Evolutionary conservation across 495 filamentous ascomycete genomes (phyloP), one percentile per base, ranked within the genome.

Genomic region (Lepraria neglecta): DNA sequence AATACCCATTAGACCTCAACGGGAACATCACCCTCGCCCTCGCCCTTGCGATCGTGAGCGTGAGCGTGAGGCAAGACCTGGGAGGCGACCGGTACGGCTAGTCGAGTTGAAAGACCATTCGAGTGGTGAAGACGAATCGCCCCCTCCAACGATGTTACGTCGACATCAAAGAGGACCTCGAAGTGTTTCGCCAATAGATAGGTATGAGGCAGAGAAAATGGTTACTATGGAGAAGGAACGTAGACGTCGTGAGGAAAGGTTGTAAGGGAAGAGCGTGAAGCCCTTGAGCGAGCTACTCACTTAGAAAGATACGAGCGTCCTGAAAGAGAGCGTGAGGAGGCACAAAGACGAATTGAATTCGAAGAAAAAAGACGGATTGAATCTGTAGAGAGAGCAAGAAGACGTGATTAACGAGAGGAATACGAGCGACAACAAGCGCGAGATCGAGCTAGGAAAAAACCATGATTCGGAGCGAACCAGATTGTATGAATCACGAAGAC

Each of bases 231-330:
- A 47, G 24, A 46, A 21, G 19, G 45, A 56, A 42, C 53, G 53
- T 30, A 21, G 30, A 45, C 28, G 38, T 6, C 14, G 48, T n/a
- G 38, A 40, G 31, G 52, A 51, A 47, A 43, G 21, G 28, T 4
- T 17, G 42, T 24, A 46, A 38, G 55, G 5, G 33, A 27, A 54
- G 58, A 65, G 53, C 63, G 33, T 9, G 58, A 58, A 60, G 63
- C 63, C 28, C 63, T 15, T 28, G 31, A 48, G 30, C 57, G 63
- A 17, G 63, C 63, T 28, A 24, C 17, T 15, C 43, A 12, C 4
- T 19, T 43, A 51, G 54, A 35, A 51, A 19, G 17, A 19, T 19
- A 51, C 2, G 42, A 52, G 48, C 52, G 38, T n/a, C 58, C 51
- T 43, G 30, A 61, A 51, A 50, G 58, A 50, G 58, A 38, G 17